Evolutionary conservation across 148 eudicot genomes (phyloP).

Genomic region (Persicaria tinctoria): DNA sequence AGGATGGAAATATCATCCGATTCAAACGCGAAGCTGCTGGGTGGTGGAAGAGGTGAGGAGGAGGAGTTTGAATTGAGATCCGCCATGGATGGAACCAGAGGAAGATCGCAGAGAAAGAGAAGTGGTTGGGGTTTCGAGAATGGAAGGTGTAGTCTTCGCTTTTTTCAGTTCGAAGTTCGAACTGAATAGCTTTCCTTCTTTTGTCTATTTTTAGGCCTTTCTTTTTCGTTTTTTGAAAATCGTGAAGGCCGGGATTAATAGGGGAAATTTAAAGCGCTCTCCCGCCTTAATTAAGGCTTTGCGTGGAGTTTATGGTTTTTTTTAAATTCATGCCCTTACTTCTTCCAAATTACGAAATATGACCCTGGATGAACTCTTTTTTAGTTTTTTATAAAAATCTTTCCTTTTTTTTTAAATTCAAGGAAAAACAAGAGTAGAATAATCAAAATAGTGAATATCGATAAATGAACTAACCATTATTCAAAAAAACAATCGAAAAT

Average conservation of each 20-base stretch:
- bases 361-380: background rate
- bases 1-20: conserved; percentile 64
- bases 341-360: background rate
- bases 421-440: too few relatives aligned
- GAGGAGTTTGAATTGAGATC: conserved; percentile 18
- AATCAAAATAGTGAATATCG: too few relatives aligned
- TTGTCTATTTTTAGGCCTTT: background rate
- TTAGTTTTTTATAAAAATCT: too few relatives aligned
- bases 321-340: background rate
- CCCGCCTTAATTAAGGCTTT: conserved; percentile 31
- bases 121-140: background rate
- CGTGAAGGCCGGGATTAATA: too few relatives aligned
- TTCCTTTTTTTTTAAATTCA: too few relatives aligned
- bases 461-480: too few relatives aligned
- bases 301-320: background rate
- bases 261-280: background rate
- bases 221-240: background rate
- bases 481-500: too few relatives aligned
- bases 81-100: conserved; percentile 20
- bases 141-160: background rate
- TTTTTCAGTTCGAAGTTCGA: background rate
- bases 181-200: background rate
- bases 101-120: background rate
- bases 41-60: conserved; percentile 6
- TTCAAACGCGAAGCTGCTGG: conserved; percentile 20